Base-by-base conservation (phyloP, 805 yeast genomes). In the Candida ascalaphidarum region DNA sequence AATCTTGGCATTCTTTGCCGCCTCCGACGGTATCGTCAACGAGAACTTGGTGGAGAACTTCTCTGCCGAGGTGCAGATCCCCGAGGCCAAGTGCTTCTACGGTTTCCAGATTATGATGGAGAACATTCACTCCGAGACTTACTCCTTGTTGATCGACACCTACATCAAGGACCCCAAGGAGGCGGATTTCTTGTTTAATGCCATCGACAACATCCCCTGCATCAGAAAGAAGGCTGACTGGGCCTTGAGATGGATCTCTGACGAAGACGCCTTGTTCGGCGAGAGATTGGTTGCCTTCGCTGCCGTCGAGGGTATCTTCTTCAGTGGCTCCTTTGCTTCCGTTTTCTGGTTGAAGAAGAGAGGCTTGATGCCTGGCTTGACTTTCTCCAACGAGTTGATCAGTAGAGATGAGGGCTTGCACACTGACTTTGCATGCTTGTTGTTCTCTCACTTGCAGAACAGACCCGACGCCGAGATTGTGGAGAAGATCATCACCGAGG, bases 101-200 rank as follows among this genome's bases (percentile, higher is more conserved):
- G 98, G 98, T 26, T 89, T 92, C 83, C 98, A 89, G 69, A 92
- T 89, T 61, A 88, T 88, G 97, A 92, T 92, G 89, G 98, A 89
- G 68, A 89, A 92, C 71, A 92, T 89, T 52, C 98, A 89, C 62
- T 80, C 96, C 14, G 98, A 89, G 68, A 92, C 96, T 26, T 89
- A 89, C 67, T 89, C 97, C 6, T 67, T 92, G 43, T 74, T 92
- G 54, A 85, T 89, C 44, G 98, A 89, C 58, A 77, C 96, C 21
- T 89, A 89, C 62, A 82, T 89, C 61, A 88, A 88, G 68, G 98
- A 89, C 65, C 89, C 95, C 45, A 78, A 82, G 62, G 96, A 89
- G 69, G 71, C 89, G 37, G 84, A 81, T 39, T 84, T 71, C 61
- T 68, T 92, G 58, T 84, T 89, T 68, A 86, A 89, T 51, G 98